Conservation (phyloP, 768 basidiomycete genomes). For the Termitomyces sp. region DNA sequence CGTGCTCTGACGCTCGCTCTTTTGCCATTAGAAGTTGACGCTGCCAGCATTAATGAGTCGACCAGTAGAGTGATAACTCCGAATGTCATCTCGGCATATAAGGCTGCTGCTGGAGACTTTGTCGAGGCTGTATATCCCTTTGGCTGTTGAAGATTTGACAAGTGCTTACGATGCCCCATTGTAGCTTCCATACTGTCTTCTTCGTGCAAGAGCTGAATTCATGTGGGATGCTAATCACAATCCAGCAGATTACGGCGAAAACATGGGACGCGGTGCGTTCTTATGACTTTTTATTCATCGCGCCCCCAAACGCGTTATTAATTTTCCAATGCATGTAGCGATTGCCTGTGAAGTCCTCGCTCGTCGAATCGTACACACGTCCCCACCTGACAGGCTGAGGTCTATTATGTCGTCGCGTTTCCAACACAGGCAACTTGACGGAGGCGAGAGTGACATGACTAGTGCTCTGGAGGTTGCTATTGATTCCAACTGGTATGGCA, state of each 20-base stretch:
- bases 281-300: neutral
- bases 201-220: slow-evolving; percentile 75
- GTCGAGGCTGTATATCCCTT: slow-evolving; percentile 59
- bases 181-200: slow-evolving; percentile 77
- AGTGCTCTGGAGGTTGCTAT: slow-evolving; percentile 89
- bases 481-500: slow-evolving; percentile 74
- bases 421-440: slow-evolving; percentile 65
- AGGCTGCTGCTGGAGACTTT: slow-evolving; percentile 83
- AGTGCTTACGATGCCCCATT: neutral
- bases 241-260: slow-evolving; percentile 85
- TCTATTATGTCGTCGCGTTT: slow-evolving; percentile 76
- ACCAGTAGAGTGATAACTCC: slow-evolving; percentile 84
- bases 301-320: slow-evolving; percentile 1
- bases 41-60: slow-evolving; percentile 58
- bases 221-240: slow-evolving; percentile 76
- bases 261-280: slow-evolving; percentile 63
- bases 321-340: slow-evolving; percentile 31
- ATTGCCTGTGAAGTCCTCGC: slow-evolving; percentile 83
- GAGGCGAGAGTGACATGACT: slow-evolving; percentile 64
- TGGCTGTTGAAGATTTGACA: neutral
- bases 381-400: slow-evolving; percentile 56
- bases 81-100: slow-evolving; percentile 69
- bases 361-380: slow-evolving; percentile 67
- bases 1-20: slow-evolving; percentile 69
- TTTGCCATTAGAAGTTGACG: slow-evolving; percentile 77